These are phyloP conservation scores for Tolypocladium tundrense DNA, from an alignment of 2,329 filamentous ascomycete genomes.

Conservation along the genomic window DNA sequence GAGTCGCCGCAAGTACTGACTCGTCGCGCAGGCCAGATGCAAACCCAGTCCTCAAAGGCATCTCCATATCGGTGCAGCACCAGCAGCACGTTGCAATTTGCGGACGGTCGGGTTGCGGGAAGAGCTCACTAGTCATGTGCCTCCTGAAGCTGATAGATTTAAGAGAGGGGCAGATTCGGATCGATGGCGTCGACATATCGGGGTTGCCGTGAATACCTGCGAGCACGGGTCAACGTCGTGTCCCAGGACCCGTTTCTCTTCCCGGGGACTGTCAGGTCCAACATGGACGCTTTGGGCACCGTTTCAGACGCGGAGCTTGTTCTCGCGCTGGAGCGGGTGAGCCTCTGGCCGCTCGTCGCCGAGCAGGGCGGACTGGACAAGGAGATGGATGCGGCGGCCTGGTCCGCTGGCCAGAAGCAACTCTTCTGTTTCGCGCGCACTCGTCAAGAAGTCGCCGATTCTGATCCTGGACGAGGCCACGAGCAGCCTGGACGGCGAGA, in stretches of 20 bases:
- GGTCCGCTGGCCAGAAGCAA: neutral
- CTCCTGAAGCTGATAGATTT: neutral
- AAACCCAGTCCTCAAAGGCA: neutral
- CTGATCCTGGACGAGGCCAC: neutral
- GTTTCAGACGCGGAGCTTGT: neutral
- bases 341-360: neutral
- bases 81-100: neutral
- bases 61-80: neutral
- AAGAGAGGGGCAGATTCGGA: neutral
- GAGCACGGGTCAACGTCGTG: neutral
- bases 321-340: neutral
- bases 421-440: neutral
- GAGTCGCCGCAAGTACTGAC: neutral
- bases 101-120: neutral
- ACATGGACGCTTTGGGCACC: neutral
- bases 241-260: neutral
- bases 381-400: neutral
- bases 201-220: neutral
- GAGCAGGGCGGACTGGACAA: neutral
- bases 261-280: neutral
- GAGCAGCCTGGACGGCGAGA: neutral
- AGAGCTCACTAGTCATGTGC: neutral
- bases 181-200: neutral
- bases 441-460: neutral
- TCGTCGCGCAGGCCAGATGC: neutral